These are phyloP conservation scores for Citrus maxima DNA, from an alignment of 345 rosid species.

Conservation along the genomic window DNA sequence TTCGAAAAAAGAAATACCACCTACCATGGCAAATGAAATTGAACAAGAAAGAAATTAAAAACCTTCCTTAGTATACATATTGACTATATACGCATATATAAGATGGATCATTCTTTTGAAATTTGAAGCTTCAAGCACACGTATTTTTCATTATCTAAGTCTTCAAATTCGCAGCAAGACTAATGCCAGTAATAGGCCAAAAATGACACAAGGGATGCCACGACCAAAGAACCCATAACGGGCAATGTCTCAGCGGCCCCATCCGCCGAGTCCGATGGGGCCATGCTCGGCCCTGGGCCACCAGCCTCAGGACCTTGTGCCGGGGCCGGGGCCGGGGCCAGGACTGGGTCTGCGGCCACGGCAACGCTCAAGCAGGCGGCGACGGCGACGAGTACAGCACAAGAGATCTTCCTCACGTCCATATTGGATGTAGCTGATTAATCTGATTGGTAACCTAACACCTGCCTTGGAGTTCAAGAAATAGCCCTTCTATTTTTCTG, in stretches of 20 bases:
- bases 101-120: background rate
- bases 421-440: conserved; percentile 27
- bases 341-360: conserved; percentile 40
- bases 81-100: background rate
- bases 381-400: conserved; percentile 45
- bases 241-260: conserved; percentile 50
- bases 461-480: conserved; percentile 20
- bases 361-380: conserved; percentile 56
- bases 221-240: conserved; percentile 52
- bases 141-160: background rate
- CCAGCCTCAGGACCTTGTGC: conserved; percentile 20
- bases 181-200: conserved; percentile 55
- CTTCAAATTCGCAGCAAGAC: background rate
- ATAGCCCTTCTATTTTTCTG: background rate
- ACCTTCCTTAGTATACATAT: background rate
- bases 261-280: conserved; percentile 12
- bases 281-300: background rate
- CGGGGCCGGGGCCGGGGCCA: conserved; percentile 37
- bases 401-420: conserved; percentile 72
- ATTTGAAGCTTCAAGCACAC: background rate
- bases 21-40: background rate
- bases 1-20: no score
- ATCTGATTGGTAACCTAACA: background rate
- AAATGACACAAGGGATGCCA: conserved; percentile 61
- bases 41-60: background rate